Conservation (phyloP, 2,329 filamentous ascomycete genomes). For the Stemphylium lycopersici region DNA sequence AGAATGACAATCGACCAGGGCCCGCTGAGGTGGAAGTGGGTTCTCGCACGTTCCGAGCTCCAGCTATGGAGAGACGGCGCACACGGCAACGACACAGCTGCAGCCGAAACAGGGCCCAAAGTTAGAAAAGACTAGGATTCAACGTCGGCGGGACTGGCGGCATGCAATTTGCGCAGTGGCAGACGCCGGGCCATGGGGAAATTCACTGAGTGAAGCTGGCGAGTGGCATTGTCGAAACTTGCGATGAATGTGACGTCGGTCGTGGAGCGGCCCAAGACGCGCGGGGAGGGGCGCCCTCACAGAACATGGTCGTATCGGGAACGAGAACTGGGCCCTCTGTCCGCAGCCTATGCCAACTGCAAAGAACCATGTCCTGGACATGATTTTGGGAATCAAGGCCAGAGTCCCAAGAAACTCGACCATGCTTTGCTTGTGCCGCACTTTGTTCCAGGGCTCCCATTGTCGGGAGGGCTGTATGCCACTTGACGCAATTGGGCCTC, state of each 20-base stretch:
- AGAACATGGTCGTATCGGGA: neutral
- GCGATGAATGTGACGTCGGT: slow-evolving; percentile 34
- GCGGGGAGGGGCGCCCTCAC: neutral
- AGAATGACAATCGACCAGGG: slow-evolving; percentile 38
- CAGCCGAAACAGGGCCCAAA: slow-evolving; percentile 18
- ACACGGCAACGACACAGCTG: slow-evolving; percentile 14
- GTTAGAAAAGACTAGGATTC: slow-evolving; percentile 16
- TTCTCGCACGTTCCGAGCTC: slow-evolving; percentile 38
- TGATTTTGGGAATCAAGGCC: neutral
- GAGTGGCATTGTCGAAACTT: slow-evolving; percentile 11
- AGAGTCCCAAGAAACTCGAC: neutral
- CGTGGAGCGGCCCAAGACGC: slow-evolving; percentile 10
- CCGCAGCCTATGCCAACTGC: too few relatives aligned
- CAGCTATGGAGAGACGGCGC: slow-evolving; percentile 14
- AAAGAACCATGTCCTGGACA: too few relatives aligned
- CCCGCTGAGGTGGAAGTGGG: slow-evolving; percentile 32
- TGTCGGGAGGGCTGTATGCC: neutral
- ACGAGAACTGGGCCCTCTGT: too few relatives aligned
- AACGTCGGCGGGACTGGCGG: slow-evolving; percentile 18
- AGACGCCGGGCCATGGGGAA: slow-evolving; percentile 5
- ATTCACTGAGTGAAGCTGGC: slow-evolving; percentile 8
- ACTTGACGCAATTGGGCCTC: slow-evolving; percentile 15
- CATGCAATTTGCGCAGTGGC: slow-evolving; percentile 18
- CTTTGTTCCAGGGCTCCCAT: neutral
- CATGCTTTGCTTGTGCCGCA: neutral